Conservation (phyloP, 1,284 basidiomycete species). For the Rhodotorula mucilaginosa region DNA sequence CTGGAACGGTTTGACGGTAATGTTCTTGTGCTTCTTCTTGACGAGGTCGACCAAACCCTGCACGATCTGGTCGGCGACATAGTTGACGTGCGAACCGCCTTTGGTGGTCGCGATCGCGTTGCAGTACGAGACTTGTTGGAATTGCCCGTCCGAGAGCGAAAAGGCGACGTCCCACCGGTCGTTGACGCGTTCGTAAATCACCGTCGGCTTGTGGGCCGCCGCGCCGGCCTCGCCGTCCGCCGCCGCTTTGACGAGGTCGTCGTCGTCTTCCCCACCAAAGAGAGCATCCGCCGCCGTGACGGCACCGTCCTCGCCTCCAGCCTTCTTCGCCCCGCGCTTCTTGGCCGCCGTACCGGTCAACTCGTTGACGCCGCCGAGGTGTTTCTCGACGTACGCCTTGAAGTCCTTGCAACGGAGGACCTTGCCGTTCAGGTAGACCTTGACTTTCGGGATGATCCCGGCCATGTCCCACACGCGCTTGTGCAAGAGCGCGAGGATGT, state of each 20-base stretch:
- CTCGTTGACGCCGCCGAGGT: slow-evolving; percentile 55
- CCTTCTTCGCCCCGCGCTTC: slow-evolving; percentile 1
- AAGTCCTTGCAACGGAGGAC: slow-evolving; percentile 87
- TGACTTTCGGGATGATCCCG: slow-evolving; percentile 88
- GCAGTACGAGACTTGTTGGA: slow-evolving; percentile 94
- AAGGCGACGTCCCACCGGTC: slow-evolving; percentile 96
- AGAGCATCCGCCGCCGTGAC: slow-evolving; percentile 7
- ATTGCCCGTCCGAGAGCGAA: slow-evolving; percentile 78
- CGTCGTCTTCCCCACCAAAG: slow-evolving; percentile 38
- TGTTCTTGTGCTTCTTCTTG: slow-evolving; percentile 86
- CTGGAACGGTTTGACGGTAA: slow-evolving; percentile 85
- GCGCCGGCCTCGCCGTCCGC: slow-evolving; percentile 61
- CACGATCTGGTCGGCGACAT: slow-evolving; percentile 84
- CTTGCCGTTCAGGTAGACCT: slow-evolving; percentile 91
- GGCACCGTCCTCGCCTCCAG: slow-evolving; percentile 52
- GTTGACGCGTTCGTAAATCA: slow-evolving; percentile 79
- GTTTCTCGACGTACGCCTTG: slow-evolving; percentile 97
- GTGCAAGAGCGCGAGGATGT: slow-evolving; percentile 83
- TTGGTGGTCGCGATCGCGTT: slow-evolving; percentile 98
- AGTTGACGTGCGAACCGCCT: slow-evolving; percentile 90
- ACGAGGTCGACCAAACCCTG: slow-evolving; percentile 71
- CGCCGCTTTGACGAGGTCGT: slow-evolving; percentile 55
- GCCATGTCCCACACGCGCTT: slow-evolving; percentile 98
- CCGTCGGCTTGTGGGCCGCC: slow-evolving; percentile 63
- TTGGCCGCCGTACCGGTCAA: slow-evolving; percentile 37